These are phyloP conservation scores for Biscogniauxia marginata DNA, from an alignment of 2,329 filamentous ascomycete genomes.

Conservation along the genomic window DNA sequence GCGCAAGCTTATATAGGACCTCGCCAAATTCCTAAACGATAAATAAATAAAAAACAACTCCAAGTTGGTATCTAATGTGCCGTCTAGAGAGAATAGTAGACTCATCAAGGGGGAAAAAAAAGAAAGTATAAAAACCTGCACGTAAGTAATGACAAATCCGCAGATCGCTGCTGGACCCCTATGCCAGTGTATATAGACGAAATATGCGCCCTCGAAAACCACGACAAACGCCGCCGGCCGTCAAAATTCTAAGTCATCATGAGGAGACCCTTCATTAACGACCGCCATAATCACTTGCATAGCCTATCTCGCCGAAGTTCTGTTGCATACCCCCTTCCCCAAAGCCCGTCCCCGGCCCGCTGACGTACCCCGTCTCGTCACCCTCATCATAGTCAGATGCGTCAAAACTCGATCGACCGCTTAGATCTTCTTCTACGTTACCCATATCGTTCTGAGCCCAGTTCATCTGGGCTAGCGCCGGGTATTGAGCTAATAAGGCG, in stretches of 20 bases:
- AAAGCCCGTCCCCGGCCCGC: slow-evolving; percentile 59
- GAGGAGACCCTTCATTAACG: slow-evolving; percentile 28
- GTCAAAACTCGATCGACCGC: slow-evolving; percentile 78
- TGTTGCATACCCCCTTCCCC: slow-evolving; percentile 56
- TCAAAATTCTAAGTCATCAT: slow-evolving; percentile 1
- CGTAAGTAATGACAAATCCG: slow-evolving; percentile 5
- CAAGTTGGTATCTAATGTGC: slow-evolving; percentile 33
- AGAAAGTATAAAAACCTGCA: neutral
- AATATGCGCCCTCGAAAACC: slow-evolving; percentile 3
- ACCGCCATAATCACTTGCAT: slow-evolving; percentile 53
- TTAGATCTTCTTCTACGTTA: slow-evolving; percentile 74
- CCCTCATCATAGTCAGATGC: slow-evolving; percentile 74
- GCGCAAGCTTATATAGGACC: neutral
- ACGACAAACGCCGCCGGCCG: slow-evolving; percentile 4
- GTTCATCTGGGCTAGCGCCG: slow-evolving; percentile 84
- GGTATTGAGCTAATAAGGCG: slow-evolving; percentile 87
- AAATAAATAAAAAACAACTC: slow-evolving; percentile 19
- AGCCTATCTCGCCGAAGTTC: slow-evolving; percentile 54
- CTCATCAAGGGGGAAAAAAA: slow-evolving; percentile 9
- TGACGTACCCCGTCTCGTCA: slow-evolving; percentile 68
- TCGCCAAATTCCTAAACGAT: neutral
- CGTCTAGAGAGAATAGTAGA: slow-evolving; percentile 22
- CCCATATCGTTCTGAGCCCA: slow-evolving; percentile 69
- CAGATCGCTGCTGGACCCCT: slow-evolving; percentile 4
- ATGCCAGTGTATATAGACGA: slow-evolving; percentile 8